Percentiles rank a stretch among this genome's conserved stretches.
Conservation (phyloP, 2,329 filamentous ascomycete genomes). For the Nigrospora osmanthi region DNA sequence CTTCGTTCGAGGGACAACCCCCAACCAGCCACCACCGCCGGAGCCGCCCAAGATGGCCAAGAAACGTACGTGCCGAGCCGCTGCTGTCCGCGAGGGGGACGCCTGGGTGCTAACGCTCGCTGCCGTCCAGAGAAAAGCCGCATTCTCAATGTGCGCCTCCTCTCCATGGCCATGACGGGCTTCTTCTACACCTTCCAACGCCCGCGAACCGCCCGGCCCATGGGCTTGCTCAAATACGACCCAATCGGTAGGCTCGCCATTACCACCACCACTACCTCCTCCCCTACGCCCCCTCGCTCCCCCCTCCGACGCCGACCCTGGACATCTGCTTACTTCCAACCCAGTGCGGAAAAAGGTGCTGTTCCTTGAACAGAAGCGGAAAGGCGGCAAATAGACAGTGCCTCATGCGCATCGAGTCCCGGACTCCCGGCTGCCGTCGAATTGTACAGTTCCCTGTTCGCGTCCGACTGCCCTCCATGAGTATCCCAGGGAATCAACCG, state of each 20-base stretch:
- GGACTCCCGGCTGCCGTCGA: not conserved
- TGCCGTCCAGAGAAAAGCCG: slow-evolving; percentile 69
- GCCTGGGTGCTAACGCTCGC: not conserved
- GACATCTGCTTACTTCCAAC: slow-evolving; percentile 3
- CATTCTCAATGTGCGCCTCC: slow-evolving; percentile 83
- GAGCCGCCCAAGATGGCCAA: slow-evolving; percentile 6
- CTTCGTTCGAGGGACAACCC: no score
- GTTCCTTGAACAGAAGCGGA: slow-evolving; percentile 88
- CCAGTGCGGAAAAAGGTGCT: slow-evolving; percentile 90
- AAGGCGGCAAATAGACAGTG: slow-evolving; percentile 27
- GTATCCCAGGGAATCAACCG: slow-evolving; percentile 5
- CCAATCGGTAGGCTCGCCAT: slow-evolving; percentile 62
- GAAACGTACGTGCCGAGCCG: slow-evolving; percentile 4
- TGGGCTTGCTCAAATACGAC: slow-evolving; percentile 99
- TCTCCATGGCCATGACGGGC: slow-evolving; percentile 98
- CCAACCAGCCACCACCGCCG: not conserved
- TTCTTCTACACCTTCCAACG: slow-evolving; percentile 91
- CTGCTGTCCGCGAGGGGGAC: not conserved
- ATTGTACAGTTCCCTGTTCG: no score
- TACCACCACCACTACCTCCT: not conserved
- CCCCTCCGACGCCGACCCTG: not conserved
- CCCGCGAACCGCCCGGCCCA: slow-evolving; percentile 69
- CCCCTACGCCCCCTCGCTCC: not conserved
- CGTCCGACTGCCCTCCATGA: no score
- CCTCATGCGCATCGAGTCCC: not conserved